Base-by-base conservation (phyloP, 148 eudicot species). In the Cornus florida region DNA sequence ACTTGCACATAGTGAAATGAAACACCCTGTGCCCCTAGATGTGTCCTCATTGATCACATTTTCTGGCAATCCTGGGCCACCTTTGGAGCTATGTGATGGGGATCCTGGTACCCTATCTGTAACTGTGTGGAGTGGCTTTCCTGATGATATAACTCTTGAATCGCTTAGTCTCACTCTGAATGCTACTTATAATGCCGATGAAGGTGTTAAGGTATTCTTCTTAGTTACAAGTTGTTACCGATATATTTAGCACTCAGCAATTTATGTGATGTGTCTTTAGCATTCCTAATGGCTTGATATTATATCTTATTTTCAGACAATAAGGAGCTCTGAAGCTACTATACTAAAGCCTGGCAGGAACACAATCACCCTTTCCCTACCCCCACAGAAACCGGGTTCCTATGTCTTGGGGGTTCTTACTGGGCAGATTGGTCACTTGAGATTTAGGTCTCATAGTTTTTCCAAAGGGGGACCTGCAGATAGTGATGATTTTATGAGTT, bases 351-450 rank as follows among this genome's bases (percentile, higher is more conserved):
- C 98, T 82, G 99, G 98, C n/a, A 88, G 90, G 83, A 96, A 96
- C 86, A 84, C 84, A 72, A 90, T 92, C 64, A 88, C 92, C 32
- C 90, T 96, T 71, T 83, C 92, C 46, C 82, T 96, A 70, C 97
- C 98, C n/a, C 97, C 98, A 75, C 99, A 96, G 75, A 92, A 90
- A 81, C 97, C 99, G n/a, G 99, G 99, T 76, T 93, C 97, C 32
- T 96, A 93, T 88, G 99, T 96, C 77, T 88, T 96, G 76, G 99
- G 97, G 74, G 98, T 89, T 82, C 93, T 96, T 81, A 96, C 98
- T 69, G 99, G 99, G 75, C 93, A 91, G 81, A 93, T 96, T 86
- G 99, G 99, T 82, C 93, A 90, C 75, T 86, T 96, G 85, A 93
- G 94, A 76, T 96, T 96, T 89, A 88, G 99, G 85, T 96, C 99